Evolutionary conservation across 352 stramenopile species (phyloP), one percentile per base, ranked within the genome.

Genomic region (Pythium sp.): DNA sequence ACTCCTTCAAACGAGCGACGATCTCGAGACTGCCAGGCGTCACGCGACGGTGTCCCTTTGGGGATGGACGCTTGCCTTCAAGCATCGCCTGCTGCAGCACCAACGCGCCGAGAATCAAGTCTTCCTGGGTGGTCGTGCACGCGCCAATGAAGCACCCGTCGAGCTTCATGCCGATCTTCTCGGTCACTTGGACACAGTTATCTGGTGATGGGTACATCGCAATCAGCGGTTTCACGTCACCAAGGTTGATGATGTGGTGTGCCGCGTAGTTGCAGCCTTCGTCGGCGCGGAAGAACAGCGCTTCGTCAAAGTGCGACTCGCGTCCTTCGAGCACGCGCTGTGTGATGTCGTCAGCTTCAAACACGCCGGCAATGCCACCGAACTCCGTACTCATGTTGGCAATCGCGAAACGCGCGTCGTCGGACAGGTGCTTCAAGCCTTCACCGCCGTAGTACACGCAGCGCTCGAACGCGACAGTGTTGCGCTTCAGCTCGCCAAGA

Each of bases 361-460:
- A 94, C 15, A 94, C 84, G 14, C 86, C 86, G n/a, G 84, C 84
- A 62, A 94, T 94, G 43, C 74, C 86, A 26, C 86, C 86, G 65
- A 94, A 94, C 72, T 94, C 86, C 24, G 86, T 91, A 55, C 76
- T 92, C 86, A 94, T 94, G 67, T 94, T 94, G 46, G 82, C 80
- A 49, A 94, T 85, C 20, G 86, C 86, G 69, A 94, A 94, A 5
- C 86, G 84, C 15, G 86, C 86, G 62, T 94, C 86, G 58, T 90
- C 83, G n/a, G 84, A 92, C 14, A 94, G 59, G 64, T 82, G 74
- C 63, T 78, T 70, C 20, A 93, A 76, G 0, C 85, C 85, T 0
- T 79, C 71, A 60, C 86, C 86, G 58, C 83, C 84, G 63, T 90
- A 94, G 67, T 91, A 91, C 43, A 94, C 86, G 34, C 76, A 78